Evolutionary conservation across 2,329 filamentous ascomycete species (phyloP), one percentile per base, ranked within the genome.

Genomic region (Lasiodiplodia theobromae): DNA sequence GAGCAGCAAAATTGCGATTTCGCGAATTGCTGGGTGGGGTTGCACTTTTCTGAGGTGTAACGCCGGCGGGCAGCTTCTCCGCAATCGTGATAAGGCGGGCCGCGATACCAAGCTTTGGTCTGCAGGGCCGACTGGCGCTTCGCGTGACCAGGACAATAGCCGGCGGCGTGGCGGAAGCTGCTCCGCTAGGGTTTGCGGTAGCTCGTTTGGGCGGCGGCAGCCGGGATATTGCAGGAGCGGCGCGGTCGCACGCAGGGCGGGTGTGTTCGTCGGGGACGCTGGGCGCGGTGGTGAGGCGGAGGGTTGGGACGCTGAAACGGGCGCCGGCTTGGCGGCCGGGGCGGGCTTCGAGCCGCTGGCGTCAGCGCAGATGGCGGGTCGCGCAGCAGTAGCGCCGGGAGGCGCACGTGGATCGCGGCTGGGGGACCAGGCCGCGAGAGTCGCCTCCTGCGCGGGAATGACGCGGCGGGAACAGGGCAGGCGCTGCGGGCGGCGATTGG

Each of bases 371-470:
- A 18, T 31, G 47, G 60, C 60, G 60, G 60, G 60, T 52, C 40
- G 58, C 40, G 58, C 58, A 63, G 60, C 60, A 64, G 60, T 64
- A 64, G 60, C 60, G 60, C 44, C 60, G 60, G 60, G 38, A 58
- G 53, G 65, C 44, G 34, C 65, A 67, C 65, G 65, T 67, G 65
- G 65, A 57, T 57, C 65, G 44, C 47, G 65, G 44, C 38, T 40
- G 52, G 52, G 52, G 64, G 52, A n/a, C 40, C 34, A 44, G 23
- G 10, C 21, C 23, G 10, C 11, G 54, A 31, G 31, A 23, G 18
- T 37, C 23, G 38, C 23, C 23, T 18, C 23, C 23, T 18, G 23
- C 23, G 44, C 57, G 57, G 57, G 57, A 40, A 60, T 60, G 57
- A 25, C 54, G n/a, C n/a, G 54, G 31, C 53, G 53, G 25, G 53